phyloP scores from a whole-genome alignment of 257 asterid genomes.

The Coffea canephora region DNA sequence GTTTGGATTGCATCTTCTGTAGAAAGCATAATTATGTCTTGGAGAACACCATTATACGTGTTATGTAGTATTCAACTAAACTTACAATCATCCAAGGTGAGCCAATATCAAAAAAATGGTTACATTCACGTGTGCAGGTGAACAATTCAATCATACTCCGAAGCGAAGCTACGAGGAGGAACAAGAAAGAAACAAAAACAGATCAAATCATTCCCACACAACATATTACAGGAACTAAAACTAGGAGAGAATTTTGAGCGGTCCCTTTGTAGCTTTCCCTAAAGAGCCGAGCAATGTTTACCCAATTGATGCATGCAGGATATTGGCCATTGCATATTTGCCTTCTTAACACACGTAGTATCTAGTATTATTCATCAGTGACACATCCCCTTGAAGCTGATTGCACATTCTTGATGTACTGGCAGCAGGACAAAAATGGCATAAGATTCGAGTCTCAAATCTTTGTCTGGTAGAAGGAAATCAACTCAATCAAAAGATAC shows the following conservation, averaged over 20 bases:
- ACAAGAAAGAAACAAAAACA: not conserved
- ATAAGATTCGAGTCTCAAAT: not conserved
- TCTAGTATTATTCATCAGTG: constrained; percentile 64
- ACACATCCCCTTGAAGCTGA: constrained; percentile 94
- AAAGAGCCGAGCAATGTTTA: not conserved
- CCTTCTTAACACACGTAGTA: not conserved
- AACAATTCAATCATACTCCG: not conserved
- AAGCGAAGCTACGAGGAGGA: not conserved
- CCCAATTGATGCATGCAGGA: not conserved
- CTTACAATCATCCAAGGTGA: too few species aligned
- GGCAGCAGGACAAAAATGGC: constrained; percentile 12
- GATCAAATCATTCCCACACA: not conserved
- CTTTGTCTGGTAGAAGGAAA: not conserved
- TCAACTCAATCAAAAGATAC: not conserved
- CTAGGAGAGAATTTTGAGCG: not conserved
- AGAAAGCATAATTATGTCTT: too few species aligned
- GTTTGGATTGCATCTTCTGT: too few species aligned
- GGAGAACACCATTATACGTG: too few species aligned
- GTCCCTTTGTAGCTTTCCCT: not conserved
- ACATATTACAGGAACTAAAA: not conserved
- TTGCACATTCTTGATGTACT: constrained; percentile 85
- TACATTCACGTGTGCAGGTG: not conserved
- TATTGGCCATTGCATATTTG: constrained; percentile 11
- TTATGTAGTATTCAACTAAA: too few species aligned
- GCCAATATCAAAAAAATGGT: too few species aligned